These are phyloP conservation scores for Saccharomycopsis fodiens DNA, from an alignment of 805 yeast species.

Conservation along the genomic window DNA sequence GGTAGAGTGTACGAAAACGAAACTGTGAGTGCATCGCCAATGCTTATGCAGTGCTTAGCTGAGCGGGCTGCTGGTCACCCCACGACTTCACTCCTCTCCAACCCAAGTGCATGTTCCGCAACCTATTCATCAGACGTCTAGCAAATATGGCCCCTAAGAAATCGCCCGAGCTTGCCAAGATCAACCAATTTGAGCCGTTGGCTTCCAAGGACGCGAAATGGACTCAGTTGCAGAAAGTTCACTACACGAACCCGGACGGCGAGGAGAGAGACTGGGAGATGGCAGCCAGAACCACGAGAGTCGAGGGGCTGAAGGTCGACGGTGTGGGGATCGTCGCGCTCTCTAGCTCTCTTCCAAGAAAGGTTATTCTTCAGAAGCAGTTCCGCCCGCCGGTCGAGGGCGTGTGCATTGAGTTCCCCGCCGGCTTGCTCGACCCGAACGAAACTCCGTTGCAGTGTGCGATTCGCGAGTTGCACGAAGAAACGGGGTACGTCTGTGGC, in stretches of 20 bases:
- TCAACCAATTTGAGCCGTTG: constrained; percentile 1
- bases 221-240: constrained; percentile 59
- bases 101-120: too few species aligned
- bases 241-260: constrained; percentile 70
- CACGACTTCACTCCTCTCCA: too few species aligned
- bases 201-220: constrained; percentile 40
- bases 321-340: constrained; percentile 89
- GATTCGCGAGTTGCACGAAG: constrained; percentile 79
- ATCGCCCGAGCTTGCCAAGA: constrained; percentile 15
- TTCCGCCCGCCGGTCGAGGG: constrained; percentile 89
- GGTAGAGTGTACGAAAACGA: too few species aligned
- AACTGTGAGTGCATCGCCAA: too few species aligned
- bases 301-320: constrained; percentile 56
- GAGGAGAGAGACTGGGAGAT: constrained; percentile 78
- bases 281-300: constrained; percentile 74
- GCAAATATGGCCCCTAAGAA: constrained; percentile 15
- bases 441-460: constrained; percentile 79
- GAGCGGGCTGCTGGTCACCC: too few species aligned
- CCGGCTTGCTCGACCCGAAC: constrained; percentile 83
- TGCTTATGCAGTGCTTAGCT: too few species aligned
- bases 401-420: constrained; percentile 89
- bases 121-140: too few species aligned
- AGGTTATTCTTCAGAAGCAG: constrained; percentile 70
- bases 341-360: constrained; percentile 37
- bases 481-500: constrained; percentile 83